Evolutionary conservation across 2,329 filamentous ascomycete genomes (phyloP).

Genomic region (Bipolaris victoriae): DNA sequence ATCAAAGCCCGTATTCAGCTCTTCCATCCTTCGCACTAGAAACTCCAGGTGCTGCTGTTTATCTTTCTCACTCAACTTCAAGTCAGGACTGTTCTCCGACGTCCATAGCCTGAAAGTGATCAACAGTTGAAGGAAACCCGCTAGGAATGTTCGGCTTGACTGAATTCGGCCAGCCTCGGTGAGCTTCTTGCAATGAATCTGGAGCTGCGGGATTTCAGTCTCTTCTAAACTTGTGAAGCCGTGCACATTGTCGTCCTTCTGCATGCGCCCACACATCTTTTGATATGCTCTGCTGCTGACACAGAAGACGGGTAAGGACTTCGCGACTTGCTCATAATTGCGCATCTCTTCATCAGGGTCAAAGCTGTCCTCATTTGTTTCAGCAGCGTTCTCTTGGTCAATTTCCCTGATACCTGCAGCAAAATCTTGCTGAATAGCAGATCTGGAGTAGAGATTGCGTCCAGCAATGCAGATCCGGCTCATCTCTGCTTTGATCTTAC

Average conservation of each 20-base stretch:
- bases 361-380: constrained; percentile 62
- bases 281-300: constrained; percentile 69
- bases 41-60: constrained; percentile 50
- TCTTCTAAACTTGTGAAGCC: constrained; percentile 62
- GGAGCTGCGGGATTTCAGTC: constrained; percentile 63
- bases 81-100: constrained; percentile 51
- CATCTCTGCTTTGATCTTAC: constrained; percentile 43
- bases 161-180: constrained; percentile 58
- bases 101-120: constrained; percentile 62
- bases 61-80: constrained; percentile 50
- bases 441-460: constrained; percentile 63
- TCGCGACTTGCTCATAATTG: constrained; percentile 65
- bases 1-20: constrained; percentile 53
- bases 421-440: constrained; percentile 64
- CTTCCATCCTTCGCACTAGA: constrained; percentile 48
- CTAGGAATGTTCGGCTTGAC: constrained; percentile 59
- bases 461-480: constrained; percentile 58
- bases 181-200: constrained; percentile 64
- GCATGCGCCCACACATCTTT: constrained; percentile 62
- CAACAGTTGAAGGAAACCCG: constrained; percentile 57
- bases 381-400: constrained; percentile 61
- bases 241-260: constrained; percentile 58
- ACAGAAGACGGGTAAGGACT: constrained; percentile 67
- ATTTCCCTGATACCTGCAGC: constrained; percentile 65
- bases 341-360: constrained; percentile 61